These are phyloP conservation scores for Phaeosphaeriaceae sp. DNA, from an alignment of 2,329 filamentous ascomycete species.

Conservation along the genomic window DNA sequence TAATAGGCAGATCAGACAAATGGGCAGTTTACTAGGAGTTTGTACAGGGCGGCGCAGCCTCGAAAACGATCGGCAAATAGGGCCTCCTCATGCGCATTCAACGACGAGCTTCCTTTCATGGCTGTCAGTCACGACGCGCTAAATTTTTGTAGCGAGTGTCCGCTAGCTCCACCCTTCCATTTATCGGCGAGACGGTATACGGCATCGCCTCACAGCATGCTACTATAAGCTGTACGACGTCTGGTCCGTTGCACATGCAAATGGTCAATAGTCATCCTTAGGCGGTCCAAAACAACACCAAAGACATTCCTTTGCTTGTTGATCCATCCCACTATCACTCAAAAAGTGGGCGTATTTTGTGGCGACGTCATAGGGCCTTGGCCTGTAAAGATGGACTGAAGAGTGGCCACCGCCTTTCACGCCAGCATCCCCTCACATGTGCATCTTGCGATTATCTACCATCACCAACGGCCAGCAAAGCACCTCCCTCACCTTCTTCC, in stretches of 20 bases:
- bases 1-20: too few species aligned
- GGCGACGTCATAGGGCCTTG: conserved; percentile 1
- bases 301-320: not conserved
- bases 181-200: not conserved
- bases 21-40: not conserved
- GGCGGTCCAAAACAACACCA: not conserved
- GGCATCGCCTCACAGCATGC: not conserved
- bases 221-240: not conserved
- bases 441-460: not conserved
- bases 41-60: not conserved
- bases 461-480: conserved; percentile 6
- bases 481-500: not conserved
- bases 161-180: conserved; percentile 5
- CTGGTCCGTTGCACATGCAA: too few species aligned
- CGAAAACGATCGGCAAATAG: conserved; percentile 8
- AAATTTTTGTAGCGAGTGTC: conserved; percentile 4
- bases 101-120: conserved; percentile 6
- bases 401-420: conserved; percentile 2
- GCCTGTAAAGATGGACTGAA: conserved; percentile 9
- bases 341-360: not conserved
- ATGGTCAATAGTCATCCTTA: not conserved
- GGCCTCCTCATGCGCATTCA: conserved; percentile 1
- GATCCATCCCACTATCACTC: not conserved
- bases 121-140: conserved; percentile 12
- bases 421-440: conserved; percentile 1